Evolutionary conservation across 2,329 filamentous ascomycete species (phyloP).

Genomic region (Botryotinia globosa): DNA sequence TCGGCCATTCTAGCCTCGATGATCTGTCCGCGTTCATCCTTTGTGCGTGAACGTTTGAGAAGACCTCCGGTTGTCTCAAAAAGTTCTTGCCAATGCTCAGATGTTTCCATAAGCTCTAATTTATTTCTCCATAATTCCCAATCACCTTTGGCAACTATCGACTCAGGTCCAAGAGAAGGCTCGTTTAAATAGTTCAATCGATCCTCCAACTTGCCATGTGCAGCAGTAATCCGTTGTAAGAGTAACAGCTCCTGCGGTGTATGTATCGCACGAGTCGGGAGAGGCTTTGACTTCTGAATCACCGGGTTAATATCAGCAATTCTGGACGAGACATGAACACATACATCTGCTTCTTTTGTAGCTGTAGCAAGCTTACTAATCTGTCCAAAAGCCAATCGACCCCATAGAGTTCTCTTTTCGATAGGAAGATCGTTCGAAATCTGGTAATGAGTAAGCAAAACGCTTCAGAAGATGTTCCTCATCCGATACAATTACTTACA

Average conservation of each 20-base stretch:
- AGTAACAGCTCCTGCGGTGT: conserved; percentile 39
- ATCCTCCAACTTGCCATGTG: conserved; percentile 31
- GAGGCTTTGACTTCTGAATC: conserved; percentile 30
- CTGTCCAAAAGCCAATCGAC: conserved; percentile 32
- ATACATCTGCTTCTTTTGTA: conserved; percentile 35
- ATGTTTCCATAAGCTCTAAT: conserved; percentile 31
- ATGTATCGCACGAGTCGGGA: conserved; percentile 38
- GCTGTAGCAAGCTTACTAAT: conserved; percentile 37
- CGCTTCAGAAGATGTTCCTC: not conserved
- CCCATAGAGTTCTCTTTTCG: conserved; percentile 35
- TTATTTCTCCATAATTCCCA: conserved; percentile 39
- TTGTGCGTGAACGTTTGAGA: conserved; percentile 35
- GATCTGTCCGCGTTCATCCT: conserved; percentile 32
- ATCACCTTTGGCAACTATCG: conserved; percentile 37
- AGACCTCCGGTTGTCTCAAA: conserved; percentile 32
- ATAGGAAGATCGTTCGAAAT: conserved; percentile 31
- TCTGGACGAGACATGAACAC: conserved; percentile 16
- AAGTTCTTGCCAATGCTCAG: conserved; percentile 34
- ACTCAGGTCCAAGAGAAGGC: conserved; percentile 36
- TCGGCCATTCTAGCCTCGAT: conserved; percentile 36
- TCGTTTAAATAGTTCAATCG: conserved; percentile 35
- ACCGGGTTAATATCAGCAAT: conserved; percentile 4
- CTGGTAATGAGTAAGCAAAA: conserved; percentile 27
- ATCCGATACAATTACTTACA: conserved; percentile 27
- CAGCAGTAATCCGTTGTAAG: conserved; percentile 34